Percentiles rank a stretch among this genome's conserved stretches.
phyloP scores from a whole-genome alignment of 169 alveolate species.

The Cryptosporidium meleagridis region DNA sequence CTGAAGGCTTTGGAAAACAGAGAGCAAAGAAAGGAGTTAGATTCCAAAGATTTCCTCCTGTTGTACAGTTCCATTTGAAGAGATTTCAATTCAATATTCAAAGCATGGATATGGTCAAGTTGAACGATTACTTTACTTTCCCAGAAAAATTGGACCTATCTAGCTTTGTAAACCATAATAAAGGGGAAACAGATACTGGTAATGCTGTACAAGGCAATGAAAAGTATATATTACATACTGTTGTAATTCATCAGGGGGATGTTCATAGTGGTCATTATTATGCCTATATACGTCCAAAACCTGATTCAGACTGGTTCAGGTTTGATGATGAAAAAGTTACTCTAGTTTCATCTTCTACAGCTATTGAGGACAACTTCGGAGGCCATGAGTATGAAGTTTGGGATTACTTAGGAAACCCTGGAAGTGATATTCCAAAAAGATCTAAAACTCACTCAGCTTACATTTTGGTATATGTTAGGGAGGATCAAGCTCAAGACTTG shows the following conservation, averaged over 20 bases:
- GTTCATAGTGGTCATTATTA: conserved; percentile 95
- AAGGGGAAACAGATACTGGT: conserved; percentile 73
- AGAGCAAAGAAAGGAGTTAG: conserved; percentile 92
- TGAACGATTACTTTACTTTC: conserved; percentile 91
- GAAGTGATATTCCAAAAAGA: conserved; percentile 75
- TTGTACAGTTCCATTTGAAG: conserved; percentile 91
- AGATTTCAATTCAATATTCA: conserved; percentile 86
- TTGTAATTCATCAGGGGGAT: conserved; percentile 95
- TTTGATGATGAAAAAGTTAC: conserved; percentile 94
- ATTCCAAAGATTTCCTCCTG: conserved; percentile 93
- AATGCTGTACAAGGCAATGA: conserved; percentile 81
- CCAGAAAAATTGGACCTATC: conserved; percentile 90
- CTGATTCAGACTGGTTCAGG: conserved; percentile 87
- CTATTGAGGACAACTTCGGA: conserved; percentile 87
- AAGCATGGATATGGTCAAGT: conserved; percentile 87
- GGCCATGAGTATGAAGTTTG: conserved; percentile 88
- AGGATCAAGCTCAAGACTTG: conserved; percentile 84
- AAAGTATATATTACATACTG: conserved; percentile 90
- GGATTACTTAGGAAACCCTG: conserved; percentile 80
- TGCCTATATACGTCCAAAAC: conserved; percentile 88
- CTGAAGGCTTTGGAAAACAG: conserved; percentile 90
- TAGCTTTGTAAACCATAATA: conserved; percentile 16
- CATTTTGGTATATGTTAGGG: conserved; percentile 93
- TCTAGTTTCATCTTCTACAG: conserved; percentile 83
- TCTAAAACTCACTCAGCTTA: conserved; percentile 90